Evolutionary conservation across 805 yeast species (phyloP).

Genomic region (Saccharomycodes ludwigii): DNA sequence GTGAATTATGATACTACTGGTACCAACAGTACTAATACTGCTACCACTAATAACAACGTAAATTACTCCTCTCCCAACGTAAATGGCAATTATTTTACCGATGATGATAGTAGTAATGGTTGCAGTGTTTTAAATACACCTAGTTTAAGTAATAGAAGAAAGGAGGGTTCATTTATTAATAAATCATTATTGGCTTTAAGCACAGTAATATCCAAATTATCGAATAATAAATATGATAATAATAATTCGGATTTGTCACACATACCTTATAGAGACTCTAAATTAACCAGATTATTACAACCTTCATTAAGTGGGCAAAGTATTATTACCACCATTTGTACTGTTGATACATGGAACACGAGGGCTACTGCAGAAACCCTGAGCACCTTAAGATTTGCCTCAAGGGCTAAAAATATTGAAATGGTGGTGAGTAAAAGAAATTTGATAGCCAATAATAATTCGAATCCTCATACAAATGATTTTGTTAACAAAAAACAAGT

Average conservation of each 20-base stretch:
- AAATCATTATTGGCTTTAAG: slow-evolving; percentile 83
- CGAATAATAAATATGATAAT: slow-evolving; percentile 16
- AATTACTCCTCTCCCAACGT: no score
- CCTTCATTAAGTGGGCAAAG: slow-evolving; percentile 87
- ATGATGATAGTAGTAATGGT: no score
- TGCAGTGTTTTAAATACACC: no score
- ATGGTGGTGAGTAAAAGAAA: slow-evolving; percentile 48
- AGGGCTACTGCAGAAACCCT: slow-evolving; percentile 63
- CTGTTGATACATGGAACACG: slow-evolving; percentile 51
- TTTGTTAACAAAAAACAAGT: no score
- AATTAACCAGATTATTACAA: slow-evolving; percentile 78
- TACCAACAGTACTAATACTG: slow-evolving; percentile 10
- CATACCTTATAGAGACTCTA: slow-evolving; percentile 88
- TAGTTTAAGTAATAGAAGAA: slow-evolving; percentile 72
- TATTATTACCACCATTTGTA: slow-evolving; percentile 74
- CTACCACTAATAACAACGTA: no score
- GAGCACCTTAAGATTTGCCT: slow-evolving; percentile 83
- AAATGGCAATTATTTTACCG: slow-evolving; percentile 19
- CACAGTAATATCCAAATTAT: slow-evolving; percentile 75
- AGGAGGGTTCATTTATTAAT: slow-evolving; percentile 89
- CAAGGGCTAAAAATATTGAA: slow-evolving; percentile 79
- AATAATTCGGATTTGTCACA: slow-evolving; percentile 35
- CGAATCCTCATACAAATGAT: no score
- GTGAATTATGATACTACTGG: no score
- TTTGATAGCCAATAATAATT: no score